Percentiles rank a stretch among this genome's conserved stretches.
These are phyloP conservation scores for Lotus japonicus DNA, from an alignment of 306 rosid genomes.

Conservation along the genomic window DNA sequence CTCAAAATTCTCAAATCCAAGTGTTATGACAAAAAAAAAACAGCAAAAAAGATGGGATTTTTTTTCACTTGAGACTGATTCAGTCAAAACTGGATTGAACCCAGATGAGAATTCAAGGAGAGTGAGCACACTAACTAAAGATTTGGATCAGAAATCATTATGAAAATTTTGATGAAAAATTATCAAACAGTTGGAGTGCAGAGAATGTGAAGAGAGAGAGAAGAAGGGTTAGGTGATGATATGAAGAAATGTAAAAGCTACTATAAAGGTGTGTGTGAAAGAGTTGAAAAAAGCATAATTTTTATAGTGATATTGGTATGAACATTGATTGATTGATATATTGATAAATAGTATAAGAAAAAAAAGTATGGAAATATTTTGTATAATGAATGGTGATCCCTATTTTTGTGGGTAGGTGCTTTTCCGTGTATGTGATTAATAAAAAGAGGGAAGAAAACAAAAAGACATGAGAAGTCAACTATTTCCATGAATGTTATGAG, in stretches of 20 bases:
- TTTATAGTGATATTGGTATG: no score
- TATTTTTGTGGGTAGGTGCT: neutral
- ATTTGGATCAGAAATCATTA: constrained; percentile 28
- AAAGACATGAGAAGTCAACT: neutral
- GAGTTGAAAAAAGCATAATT: neutral
- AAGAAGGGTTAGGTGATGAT: constrained; percentile 16
- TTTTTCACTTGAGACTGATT: neutral
- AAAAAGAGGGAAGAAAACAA: neutral
- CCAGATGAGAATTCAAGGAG: neutral
- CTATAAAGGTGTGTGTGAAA: constrained; percentile 14
- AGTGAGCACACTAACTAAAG: neutral
- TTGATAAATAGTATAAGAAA: neutral
- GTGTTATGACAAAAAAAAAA: neutral
- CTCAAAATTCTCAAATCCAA: constrained; percentile 14
- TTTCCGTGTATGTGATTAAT: neutral
- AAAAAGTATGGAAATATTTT: neutral
- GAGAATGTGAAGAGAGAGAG: constrained; percentile 15
- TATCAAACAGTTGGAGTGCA: neutral
- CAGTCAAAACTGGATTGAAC: constrained; percentile 8
- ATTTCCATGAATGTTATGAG: no score
- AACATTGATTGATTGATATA: no score
- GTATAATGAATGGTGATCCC: neutral
- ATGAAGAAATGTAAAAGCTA: constrained; percentile 6
- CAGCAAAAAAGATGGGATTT: neutral
- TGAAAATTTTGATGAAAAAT: neutral